Evolutionary conservation across 495 filamentous ascomycete species (phyloP).

Genomic region (Cercophora newfieldiana): DNA sequence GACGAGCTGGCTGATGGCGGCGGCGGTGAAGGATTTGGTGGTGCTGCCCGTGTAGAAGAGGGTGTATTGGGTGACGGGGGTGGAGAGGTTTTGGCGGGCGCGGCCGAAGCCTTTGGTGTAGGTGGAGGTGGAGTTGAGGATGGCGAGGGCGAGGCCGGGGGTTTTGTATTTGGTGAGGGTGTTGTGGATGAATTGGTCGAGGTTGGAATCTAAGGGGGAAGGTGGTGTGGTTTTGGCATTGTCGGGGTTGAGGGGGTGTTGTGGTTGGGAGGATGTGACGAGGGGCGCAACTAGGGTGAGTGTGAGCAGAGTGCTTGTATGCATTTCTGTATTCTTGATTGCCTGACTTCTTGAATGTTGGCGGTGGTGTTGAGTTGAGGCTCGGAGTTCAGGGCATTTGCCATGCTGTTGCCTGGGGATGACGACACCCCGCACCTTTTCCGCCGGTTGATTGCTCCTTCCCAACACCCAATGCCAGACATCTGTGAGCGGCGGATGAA

Average conservation of each 20-base stretch:
- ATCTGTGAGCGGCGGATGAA: too few relatives aligned
- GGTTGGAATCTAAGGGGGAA: not conserved
- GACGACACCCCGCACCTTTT: too few relatives aligned
- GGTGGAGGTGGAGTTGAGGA: not conserved
- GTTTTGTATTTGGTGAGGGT: not conserved
- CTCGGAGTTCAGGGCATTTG: too few relatives aligned
- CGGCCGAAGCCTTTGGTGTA: slow-evolving; percentile 1
- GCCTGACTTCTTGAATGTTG: too few relatives aligned
- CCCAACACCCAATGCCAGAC: too few relatives aligned
- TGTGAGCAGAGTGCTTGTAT: not conserved
- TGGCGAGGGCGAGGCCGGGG: not conserved
- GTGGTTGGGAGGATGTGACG: not conserved
- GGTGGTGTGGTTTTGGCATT: not conserved
- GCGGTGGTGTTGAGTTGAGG: too few relatives aligned
- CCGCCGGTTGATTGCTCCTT: too few relatives aligned
- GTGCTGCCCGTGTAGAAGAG: slow-evolving; percentile 37
- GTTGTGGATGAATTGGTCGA: not conserved
- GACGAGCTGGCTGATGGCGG: slow-evolving; percentile 44
- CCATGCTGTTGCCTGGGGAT: too few relatives aligned
- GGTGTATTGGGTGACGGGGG: slow-evolving; percentile 7
- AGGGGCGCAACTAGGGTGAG: not conserved
- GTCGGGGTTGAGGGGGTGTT: not conserved
- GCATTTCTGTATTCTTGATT: too few relatives aligned
- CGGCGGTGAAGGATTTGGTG: slow-evolving; percentile 54
- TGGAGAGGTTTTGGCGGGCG: not conserved